These are phyloP conservation scores for Penicillium brevicompactum DNA, from an alignment of 2,329 filamentous ascomycete species.

Conservation along the genomic window DNA sequence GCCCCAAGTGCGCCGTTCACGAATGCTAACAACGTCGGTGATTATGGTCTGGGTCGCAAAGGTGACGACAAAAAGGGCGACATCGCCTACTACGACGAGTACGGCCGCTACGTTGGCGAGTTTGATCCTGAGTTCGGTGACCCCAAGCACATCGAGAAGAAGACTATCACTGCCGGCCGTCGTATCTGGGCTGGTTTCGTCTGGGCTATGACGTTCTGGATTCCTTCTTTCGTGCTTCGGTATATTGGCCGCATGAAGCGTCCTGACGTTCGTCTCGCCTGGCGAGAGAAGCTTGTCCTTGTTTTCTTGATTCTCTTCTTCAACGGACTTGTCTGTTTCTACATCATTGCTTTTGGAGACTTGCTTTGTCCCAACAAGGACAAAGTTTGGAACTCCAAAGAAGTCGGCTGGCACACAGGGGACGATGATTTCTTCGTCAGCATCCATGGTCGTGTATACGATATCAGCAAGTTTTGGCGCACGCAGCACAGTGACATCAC, in stretches of 20 bases:
- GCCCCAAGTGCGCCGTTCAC: slow-evolving; percentile 52
- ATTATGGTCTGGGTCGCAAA: slow-evolving; percentile 86
- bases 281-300: slow-evolving; percentile 91
- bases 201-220: slow-evolving; percentile 90
- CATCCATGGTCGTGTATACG: slow-evolving; percentile 86
- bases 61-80: slow-evolving; percentile 77
- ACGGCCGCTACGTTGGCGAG: slow-evolving; percentile 66
- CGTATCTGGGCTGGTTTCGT: slow-evolving; percentile 79
- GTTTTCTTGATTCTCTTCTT: slow-evolving; percentile 77
- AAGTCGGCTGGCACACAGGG: slow-evolving; percentile 73
- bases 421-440: slow-evolving; percentile 81
- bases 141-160: slow-evolving; percentile 73
- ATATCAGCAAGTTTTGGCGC: slow-evolving; percentile 86
- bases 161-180: slow-evolving; percentile 64
- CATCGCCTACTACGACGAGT: slow-evolving; percentile 70
- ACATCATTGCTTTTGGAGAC: slow-evolving; percentile 83
- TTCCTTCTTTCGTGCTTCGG: slow-evolving; percentile 81
- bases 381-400: slow-evolving; percentile 77
- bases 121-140: slow-evolving; percentile 78
- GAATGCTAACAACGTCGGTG: slow-evolving; percentile 61
- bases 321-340: slow-evolving; percentile 84
- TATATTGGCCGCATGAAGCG: slow-evolving; percentile 92
- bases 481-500: slow-evolving; percentile 75
- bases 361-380: slow-evolving; percentile 87
- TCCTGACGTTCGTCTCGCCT: slow-evolving; percentile 93